These are phyloP conservation scores for Diaporthe amygdali DNA, from an alignment of 2,329 filamentous ascomycete genomes.

Conservation along the genomic window DNA sequence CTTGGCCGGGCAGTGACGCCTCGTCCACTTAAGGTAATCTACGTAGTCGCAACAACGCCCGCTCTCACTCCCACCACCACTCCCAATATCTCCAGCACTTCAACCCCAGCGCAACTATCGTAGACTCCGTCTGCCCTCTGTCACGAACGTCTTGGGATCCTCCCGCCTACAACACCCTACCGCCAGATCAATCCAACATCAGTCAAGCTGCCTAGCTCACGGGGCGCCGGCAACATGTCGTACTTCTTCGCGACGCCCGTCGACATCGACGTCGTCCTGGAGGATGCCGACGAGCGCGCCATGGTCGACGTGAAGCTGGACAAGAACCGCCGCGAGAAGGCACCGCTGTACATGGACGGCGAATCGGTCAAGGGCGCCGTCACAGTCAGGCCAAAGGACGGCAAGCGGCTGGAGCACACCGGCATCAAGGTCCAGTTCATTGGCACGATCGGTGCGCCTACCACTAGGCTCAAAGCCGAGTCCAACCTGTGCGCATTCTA, in stretches of 20 bases:
- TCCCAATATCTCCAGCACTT: neutral
- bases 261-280: conserved; percentile 98
- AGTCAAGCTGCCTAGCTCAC: conserved; percentile 27
- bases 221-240: conserved; percentile 68
- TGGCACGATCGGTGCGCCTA: conserved; percentile 82
- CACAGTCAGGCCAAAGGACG: conserved; percentile 95
- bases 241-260: conserved; percentile 98
- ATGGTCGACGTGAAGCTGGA: conserved; percentile 98
- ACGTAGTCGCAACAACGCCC: conserved; percentile 1
- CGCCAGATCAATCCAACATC: conserved; percentile 15
- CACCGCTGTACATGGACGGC: conserved; percentile 95
- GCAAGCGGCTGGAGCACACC: conserved; percentile 95
- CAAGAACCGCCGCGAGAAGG: conserved; percentile 96
- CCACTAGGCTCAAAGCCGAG: conserved; percentile 99
- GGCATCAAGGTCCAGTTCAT: conserved; percentile 99
- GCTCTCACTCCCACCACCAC: neutral
- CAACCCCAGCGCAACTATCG: neutral
- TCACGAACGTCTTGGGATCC: neutral
- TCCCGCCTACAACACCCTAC: neutral
- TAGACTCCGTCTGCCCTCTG: neutral
- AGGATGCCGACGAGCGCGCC: conserved; percentile 90
- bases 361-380: conserved; percentile 97
- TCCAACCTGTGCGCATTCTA: conserved; percentile 71
- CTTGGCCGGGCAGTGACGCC: conserved; percentile 18
- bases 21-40: neutral